A percentile compares a stretch with the other conserved stretches of the same genome.
Evolutionary conservation across 176 grass and related monocot genomes (phyloP).

Genomic region (Hyparrhenia diplandra): DNA sequence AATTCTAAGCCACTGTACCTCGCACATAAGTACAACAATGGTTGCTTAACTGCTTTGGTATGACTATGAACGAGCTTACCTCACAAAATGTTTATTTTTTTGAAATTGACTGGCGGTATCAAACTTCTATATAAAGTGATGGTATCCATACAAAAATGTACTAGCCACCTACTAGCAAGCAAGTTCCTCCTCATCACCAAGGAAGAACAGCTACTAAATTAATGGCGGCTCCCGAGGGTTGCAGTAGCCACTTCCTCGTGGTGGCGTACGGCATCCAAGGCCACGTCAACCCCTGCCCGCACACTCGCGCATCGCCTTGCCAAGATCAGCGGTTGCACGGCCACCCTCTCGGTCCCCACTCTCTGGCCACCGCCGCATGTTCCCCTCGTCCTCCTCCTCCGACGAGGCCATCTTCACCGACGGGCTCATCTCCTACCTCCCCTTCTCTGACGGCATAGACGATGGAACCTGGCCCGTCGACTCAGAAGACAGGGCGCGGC

Average conservation of each 20-base stretch:
- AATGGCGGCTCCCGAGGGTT: background rate
- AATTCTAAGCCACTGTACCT: no score
- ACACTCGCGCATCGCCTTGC: background rate
- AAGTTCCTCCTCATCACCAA: no score
- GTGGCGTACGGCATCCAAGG: background rate
- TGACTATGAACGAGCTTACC: no score
- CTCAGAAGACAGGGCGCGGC: background rate
- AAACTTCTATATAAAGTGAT: no score
- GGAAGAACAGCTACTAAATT: background rate
- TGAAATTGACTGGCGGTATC: no score
- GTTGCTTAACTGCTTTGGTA: no score
- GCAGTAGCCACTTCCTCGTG: background rate
- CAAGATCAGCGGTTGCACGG: background rate
- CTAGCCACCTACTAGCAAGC: no score
- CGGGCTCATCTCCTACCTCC: conserved; percentile 23
- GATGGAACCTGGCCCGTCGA: background rate
- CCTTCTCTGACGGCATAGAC: conserved; percentile 38
- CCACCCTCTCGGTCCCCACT: conserved; percentile 28
- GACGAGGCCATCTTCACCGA: background rate
- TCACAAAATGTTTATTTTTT: no score
- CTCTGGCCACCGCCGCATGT: conserved; percentile 38
- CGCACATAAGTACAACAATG: no score
- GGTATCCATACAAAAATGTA: no score
- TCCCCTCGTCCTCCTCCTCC: background rate
- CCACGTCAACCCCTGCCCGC: background rate